phyloP scores from a whole-genome alignment of 2,329 filamentous ascomycete species.

The Neophaeococcomyces mojaviensis region DNA sequence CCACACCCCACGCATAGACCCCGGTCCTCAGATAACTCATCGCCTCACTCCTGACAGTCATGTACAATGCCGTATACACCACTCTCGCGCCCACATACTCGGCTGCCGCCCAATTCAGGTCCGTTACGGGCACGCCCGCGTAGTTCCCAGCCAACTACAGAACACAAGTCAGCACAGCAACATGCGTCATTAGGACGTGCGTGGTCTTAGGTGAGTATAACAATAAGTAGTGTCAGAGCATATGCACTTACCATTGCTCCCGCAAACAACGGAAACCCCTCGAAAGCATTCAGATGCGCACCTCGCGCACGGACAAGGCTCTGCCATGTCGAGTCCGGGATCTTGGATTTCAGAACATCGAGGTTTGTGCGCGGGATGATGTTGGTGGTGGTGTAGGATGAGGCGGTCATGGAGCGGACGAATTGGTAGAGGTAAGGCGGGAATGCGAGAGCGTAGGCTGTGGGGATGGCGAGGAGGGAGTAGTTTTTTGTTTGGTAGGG shows the following conservation, averaged over 20 bases:
- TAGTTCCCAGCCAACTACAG: slow-evolving; percentile 27
- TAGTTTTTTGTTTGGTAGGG: slow-evolving; percentile 1
- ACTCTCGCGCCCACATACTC: slow-evolving; percentile 29
- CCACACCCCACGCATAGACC: slow-evolving; percentile 29
- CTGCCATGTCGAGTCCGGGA: slow-evolving; percentile 21
- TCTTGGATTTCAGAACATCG: slow-evolving; percentile 23
- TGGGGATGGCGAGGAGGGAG: slow-evolving; percentile 27
- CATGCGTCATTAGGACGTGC: neutral
- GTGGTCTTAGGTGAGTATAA: neutral
- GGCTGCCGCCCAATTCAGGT: slow-evolving; percentile 27
- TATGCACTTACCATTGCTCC: slow-evolving; percentile 26
- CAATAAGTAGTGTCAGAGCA: neutral
- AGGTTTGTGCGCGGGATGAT: slow-evolving; percentile 29
- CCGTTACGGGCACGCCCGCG: slow-evolving; percentile 26
- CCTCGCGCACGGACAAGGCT: slow-evolving; percentile 26
- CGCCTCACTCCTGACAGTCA: slow-evolving; percentile 27
- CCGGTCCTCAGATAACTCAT: slow-evolving; percentile 29
- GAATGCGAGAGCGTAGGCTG: slow-evolving; percentile 27
- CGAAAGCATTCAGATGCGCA: slow-evolving; percentile 31
- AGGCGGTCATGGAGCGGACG: slow-evolving; percentile 27
- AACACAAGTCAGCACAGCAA: neutral
- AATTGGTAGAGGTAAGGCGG: slow-evolving; percentile 28
- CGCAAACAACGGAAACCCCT: slow-evolving; percentile 30
- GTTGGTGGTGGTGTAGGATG: slow-evolving; percentile 26
- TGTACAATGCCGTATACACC: slow-evolving; percentile 29